A percentile compares a stretch with the other conserved stretches of the same genome.
Conservation (phyloP, 441 rosid species). For the Erysimum cheiri region DNA sequence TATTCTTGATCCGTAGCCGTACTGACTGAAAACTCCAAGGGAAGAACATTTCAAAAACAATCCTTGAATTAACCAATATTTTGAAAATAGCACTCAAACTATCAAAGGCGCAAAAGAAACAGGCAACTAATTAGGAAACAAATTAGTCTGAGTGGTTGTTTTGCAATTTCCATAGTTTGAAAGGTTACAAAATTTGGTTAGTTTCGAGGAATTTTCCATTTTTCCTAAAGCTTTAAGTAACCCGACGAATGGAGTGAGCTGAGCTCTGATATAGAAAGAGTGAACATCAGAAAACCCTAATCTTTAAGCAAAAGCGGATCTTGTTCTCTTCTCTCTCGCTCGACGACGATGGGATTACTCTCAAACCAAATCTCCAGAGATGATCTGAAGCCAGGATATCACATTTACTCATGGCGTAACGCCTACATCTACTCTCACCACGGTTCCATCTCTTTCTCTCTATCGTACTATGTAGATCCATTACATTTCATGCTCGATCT, state of each 20-base stretch:
- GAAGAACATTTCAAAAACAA: not conserved
- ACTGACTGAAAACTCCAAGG: too few relatives aligned
- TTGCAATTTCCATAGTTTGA: not conserved
- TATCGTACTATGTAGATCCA: not conserved
- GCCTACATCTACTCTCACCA: conserved; percentile 44
- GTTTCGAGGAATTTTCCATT: too few relatives aligned
- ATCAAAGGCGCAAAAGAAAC: not conserved
- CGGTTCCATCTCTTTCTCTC: conserved; percentile 30
- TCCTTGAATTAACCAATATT: not conserved
- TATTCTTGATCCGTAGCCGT: not conserved
- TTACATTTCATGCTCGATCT: not conserved
- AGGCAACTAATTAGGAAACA: too few relatives aligned
- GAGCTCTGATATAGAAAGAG: not conserved
- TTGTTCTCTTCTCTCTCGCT: not conserved
- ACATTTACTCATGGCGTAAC: conserved; percentile 45
- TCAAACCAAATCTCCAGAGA: conserved; percentile 38
- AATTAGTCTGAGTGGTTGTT: too few relatives aligned
- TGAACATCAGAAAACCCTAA: not conserved
- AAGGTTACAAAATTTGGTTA: too few relatives aligned
- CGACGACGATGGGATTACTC: conserved; percentile 34
- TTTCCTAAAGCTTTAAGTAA: not conserved
- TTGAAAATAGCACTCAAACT: not conserved
- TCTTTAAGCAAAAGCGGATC: conserved; percentile 22
- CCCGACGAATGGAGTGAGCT: not conserved
- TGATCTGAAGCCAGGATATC: conserved; percentile 37